A percentile compares a stretch with the other conserved stretches of the same genome.
Conservation (phyloP, 345 rosid species). For the Salix dunnii region DNA sequence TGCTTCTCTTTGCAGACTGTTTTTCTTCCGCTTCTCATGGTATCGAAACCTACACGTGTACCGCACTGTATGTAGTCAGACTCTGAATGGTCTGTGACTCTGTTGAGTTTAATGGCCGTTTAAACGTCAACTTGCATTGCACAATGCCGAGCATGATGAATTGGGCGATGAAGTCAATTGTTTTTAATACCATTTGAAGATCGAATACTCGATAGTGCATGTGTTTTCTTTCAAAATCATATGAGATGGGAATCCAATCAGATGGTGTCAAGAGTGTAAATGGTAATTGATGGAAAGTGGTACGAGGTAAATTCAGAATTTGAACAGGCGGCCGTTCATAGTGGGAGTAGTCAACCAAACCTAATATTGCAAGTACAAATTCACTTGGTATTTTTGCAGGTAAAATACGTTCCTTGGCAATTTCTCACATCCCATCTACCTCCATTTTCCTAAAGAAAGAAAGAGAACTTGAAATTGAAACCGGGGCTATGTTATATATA, state of each 20-base stretch:
- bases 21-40: not conserved
- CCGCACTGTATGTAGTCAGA: no score
- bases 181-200: not conserved
- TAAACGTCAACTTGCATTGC: not conserved
- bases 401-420: no score
- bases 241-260: not conserved
- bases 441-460: no score
- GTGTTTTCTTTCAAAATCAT: not conserved
- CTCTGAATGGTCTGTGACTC: not conserved
- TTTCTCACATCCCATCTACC: no score
- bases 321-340: no score
- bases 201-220: not conserved
- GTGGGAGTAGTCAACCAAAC: no score
- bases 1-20: not conserved
- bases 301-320: no score
- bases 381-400: no score
- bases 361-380: no score
- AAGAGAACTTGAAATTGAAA: no score
- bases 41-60: not conserved
- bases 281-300: not conserved
- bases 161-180: not conserved
- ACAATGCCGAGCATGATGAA: not conserved
- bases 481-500: no score
- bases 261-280: not conserved
- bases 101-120: not conserved